A percentile compares a stretch with the other conserved stretches of the same genome.
Conservation (phyloP, 208 protist species). For the Histomonas meleagridis region DNA sequence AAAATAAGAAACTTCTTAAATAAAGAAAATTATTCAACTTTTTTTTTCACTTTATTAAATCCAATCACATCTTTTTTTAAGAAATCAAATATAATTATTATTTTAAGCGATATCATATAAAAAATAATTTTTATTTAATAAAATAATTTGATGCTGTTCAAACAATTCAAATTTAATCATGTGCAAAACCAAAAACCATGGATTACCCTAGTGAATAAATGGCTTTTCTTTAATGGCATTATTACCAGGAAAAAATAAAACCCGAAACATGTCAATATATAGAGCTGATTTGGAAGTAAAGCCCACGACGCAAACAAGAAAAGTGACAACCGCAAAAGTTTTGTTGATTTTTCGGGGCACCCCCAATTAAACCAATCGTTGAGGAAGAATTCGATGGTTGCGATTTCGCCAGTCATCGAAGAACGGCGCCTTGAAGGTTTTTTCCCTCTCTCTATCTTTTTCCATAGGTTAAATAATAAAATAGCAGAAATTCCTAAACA, state of each 20-base stretch:
- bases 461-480: neutral
- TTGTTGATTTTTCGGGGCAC: neutral
- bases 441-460: neutral
- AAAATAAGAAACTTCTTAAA: too few species aligned
- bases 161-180: too few species aligned
- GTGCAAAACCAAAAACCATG: slow-evolving; percentile 27
- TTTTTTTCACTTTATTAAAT: too few species aligned
- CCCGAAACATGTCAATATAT: neutral
- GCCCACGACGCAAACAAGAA: neutral
- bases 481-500: too few species aligned
- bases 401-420: neutral
- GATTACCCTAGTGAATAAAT: neutral
- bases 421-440: neutral
- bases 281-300: neutral
- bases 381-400: neutral
- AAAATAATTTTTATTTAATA: too few species aligned
- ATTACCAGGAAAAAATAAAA: neutral
- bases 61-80: too few species aligned
- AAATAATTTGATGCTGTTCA: too few species aligned
- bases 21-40: too few species aligned
- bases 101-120: too few species aligned
- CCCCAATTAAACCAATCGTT: neutral
- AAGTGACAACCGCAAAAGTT: neutral
- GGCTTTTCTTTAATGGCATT: neutral
- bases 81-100: too few species aligned